Conservation (phyloP, 2,329 filamentous ascomycete genomes). For the Myotisia sp. region DNA sequence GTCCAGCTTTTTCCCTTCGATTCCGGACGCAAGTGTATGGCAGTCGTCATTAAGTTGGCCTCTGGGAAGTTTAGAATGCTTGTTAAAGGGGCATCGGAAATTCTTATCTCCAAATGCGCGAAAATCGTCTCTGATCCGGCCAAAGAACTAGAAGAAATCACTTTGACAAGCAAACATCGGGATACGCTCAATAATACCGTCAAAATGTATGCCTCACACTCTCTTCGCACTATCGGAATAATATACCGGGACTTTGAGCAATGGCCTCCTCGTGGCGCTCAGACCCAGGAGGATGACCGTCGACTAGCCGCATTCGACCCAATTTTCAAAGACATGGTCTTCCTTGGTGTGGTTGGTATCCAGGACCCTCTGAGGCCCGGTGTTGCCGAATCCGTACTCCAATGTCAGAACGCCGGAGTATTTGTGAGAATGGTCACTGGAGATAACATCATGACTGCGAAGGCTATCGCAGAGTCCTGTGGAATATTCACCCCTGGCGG, state of each 20-base stretch:
- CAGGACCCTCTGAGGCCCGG: slow-evolving; percentile 58
- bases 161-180: slow-evolving; percentile 19
- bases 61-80: slow-evolving; percentile 30
- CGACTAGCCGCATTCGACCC: slow-evolving; percentile 52
- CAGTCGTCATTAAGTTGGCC: slow-evolving; percentile 30
- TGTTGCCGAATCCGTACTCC: slow-evolving; percentile 52
- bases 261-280: slow-evolving; percentile 48
- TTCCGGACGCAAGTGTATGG: slow-evolving; percentile 56
- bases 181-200: slow-evolving; percentile 22
- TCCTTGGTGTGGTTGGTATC: slow-evolving; percentile 59
- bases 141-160: slow-evolving; percentile 13
- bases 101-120: slow-evolving; percentile 28
- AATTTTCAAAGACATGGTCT: slow-evolving; percentile 57
- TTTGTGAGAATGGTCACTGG: slow-evolving; percentile 61
- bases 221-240: slow-evolving; percentile 62
- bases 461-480: slow-evolving; percentile 58
- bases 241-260: slow-evolving; percentile 58
- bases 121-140: slow-evolving; percentile 20
- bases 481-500: slow-evolving; percentile 49
- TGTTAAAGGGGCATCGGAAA: slow-evolving; percentile 36
- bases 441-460: slow-evolving; percentile 57
- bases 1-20: slow-evolving; percentile 62
- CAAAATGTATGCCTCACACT: slow-evolving; percentile 36
- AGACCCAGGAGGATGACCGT: slow-evolving; percentile 44
- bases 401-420: slow-evolving; percentile 55